Base-by-base conservation (phyloP, 495 filamentous ascomycete genomes). In the Penicillium paxilli region DNA sequence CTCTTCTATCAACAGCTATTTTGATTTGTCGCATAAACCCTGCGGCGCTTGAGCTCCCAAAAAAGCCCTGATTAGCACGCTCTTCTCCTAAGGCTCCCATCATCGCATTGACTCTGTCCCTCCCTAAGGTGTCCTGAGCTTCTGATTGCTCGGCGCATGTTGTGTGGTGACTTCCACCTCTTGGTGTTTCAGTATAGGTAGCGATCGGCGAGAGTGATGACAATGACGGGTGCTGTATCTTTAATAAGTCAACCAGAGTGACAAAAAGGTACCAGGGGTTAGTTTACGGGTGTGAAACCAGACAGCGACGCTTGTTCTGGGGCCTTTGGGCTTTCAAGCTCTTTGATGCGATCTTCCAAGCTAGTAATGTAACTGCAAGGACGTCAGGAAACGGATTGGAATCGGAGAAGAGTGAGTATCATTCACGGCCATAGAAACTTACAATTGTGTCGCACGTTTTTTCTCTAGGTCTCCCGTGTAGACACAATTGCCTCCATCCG, bases 21-120 rank as follows among this genome's bases (percentile, higher is more conserved):
- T 60, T 72, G 28, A 75, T 69, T 49, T 73, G 70, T 5, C 62
- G 70, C 56, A 73, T 73, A 24, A 75, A 75, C 26, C 67, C 67
- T 14, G 66, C 67, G 0, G 70, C 68, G 40, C 66, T 72, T 4
- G 69, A 71, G 56, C 67, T 72, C 23, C 67, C 71, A 41, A 71
- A 72, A 37, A 72, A 71, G 2, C 67, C 71, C 24, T 72, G 69
- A 3, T 56, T 66, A 14, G 62, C 62, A 8, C 59, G 64, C 16
- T 66, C 70, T 58, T 70, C 69, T 46, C 68, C 69, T 6, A 74
- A 62, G 0, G 67, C 60, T 10, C 69, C 71, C 69, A 74, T 69
- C 69, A 74, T 74, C 2, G 71, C 69, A 52, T 71, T 74, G 3
- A 74, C 69, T 0, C 71, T 67, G 28, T 65, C 62, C 8, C 9